Conservation (phyloP, 345 rosid species). For the Corchorus olitorius region DNA sequence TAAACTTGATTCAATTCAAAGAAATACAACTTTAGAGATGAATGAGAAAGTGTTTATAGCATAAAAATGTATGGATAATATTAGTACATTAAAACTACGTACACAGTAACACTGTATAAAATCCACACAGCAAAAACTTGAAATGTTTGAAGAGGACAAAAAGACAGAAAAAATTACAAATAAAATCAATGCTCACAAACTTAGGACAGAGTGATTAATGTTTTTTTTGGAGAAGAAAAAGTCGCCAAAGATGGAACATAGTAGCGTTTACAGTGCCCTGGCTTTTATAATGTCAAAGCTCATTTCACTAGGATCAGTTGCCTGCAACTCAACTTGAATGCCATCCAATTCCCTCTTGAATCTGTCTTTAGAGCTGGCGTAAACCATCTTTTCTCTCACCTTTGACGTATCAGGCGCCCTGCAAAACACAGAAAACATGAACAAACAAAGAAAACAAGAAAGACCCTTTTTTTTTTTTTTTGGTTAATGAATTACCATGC, state of each 20-base stretch:
- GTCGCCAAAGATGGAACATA: not conserved
- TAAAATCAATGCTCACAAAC: not conserved
- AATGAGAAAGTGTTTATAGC: not conserved
- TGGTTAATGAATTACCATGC: slow-evolving; percentile 66
- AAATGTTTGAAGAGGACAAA: not conserved
- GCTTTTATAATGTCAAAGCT: slow-evolving; percentile 80
- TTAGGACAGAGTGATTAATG: not conserved
- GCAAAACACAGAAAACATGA: not conserved
- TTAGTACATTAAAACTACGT: slow-evolving; percentile 9
- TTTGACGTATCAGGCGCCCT: slow-evolving; percentile 89
- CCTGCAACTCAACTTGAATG: slow-evolving; percentile 92
- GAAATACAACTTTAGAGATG: not conserved
- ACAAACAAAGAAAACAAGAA: not conserved
- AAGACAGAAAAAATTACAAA: slow-evolving; percentile 15
- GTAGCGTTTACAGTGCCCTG: slow-evolving; percentile 62
- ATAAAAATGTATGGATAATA: not conserved
- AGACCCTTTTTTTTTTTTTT: not conserved
- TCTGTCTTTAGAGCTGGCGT: slow-evolving; percentile 94
- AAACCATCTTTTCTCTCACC: slow-evolving; percentile 92
- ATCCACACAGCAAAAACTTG: slow-evolving; percentile 1
- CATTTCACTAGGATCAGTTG: slow-evolving; percentile 99
- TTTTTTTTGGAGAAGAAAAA: slow-evolving; percentile 7
- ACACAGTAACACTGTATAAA: not conserved
- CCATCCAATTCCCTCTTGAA: slow-evolving; percentile 97
- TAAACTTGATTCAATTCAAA: too few species aligned